phyloP scores from a whole-genome alignment of 306 rosid species.

The Lathyrus tuberosus region DNA sequence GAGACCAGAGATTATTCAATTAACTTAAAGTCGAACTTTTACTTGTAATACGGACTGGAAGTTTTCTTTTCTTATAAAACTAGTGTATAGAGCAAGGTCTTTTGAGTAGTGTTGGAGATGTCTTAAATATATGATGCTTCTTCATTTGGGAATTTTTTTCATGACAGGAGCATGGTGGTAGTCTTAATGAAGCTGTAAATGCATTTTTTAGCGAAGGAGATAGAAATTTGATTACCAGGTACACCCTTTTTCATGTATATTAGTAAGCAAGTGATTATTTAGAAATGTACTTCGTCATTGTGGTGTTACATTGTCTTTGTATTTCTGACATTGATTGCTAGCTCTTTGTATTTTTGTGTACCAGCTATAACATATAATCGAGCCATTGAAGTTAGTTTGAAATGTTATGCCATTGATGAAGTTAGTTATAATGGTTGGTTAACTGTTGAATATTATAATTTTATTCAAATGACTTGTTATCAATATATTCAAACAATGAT shows the following conservation, averaged over 20 bases:
- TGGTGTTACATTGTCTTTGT: not conserved
- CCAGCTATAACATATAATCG: too few species aligned
- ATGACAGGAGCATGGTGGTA: slow-evolving; percentile 75
- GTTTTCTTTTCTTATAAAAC: not conserved
- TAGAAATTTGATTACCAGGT: slow-evolving; percentile 59
- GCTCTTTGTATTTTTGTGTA: too few species aligned
- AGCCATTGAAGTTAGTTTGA: too few species aligned
- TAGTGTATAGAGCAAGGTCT: slow-evolving; percentile 14
- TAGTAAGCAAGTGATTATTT: slow-evolving; percentile 12
- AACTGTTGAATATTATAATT: too few species aligned
- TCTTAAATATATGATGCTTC: not conserved
- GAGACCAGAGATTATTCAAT: too few species aligned
- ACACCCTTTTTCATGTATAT: slow-evolving; percentile 14
- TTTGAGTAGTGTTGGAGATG: not conserved
- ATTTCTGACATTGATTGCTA: too few species aligned
- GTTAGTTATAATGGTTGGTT: too few species aligned
- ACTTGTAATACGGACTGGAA: too few species aligned
- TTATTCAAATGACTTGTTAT: too few species aligned
- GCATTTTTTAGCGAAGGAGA: slow-evolving; percentile 85
- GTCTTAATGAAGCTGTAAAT: slow-evolving; percentile 84
- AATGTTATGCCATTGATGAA: too few species aligned
- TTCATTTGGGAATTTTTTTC: slow-evolving; percentile 31
- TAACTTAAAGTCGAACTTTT: too few species aligned
- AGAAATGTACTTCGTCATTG: slow-evolving; percentile 26
- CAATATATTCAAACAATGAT: too few species aligned